Conservation (phyloP, 768 basidiomycete species). For the Leccinum uliginosum region DNA sequence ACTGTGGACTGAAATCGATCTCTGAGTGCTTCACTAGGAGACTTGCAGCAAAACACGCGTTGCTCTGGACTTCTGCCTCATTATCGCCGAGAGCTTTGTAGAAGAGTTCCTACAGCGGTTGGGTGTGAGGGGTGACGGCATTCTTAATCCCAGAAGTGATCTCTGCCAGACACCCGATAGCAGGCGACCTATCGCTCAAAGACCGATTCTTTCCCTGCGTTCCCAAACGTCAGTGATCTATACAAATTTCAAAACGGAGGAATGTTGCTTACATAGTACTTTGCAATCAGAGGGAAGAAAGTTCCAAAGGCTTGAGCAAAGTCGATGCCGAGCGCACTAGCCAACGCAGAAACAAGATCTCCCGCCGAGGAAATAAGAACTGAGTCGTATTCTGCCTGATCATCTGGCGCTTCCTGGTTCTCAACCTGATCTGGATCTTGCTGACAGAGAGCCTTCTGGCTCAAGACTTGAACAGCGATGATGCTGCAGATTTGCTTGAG, state of each 20-base stretch:
- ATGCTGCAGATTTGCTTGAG: conserved; percentile 74
- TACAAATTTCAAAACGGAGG: neutral
- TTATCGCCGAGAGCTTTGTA: conserved; percentile 75
- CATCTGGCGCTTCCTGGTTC: conserved; percentile 77
- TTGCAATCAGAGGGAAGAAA: conserved; percentile 88
- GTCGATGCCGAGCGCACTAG: conserved; percentile 77
- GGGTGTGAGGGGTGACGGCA: conserved; percentile 80
- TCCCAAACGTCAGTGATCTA: neutral
- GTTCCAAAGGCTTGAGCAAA: conserved; percentile 76
- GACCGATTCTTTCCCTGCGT: conserved; percentile 79
- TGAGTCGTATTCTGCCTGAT: conserved; percentile 94
- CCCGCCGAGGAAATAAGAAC: conserved; percentile 91
- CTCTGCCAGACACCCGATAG: conserved; percentile 92
- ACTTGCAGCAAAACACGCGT: conserved; percentile 92
- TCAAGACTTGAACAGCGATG: conserved; percentile 82
- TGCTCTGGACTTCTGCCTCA: conserved; percentile 93
- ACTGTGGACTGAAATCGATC: conserved; percentile 78
- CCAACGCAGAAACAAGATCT: conserved; percentile 88
- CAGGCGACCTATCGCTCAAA: conserved; percentile 85
- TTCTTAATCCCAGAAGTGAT: conserved; percentile 90
- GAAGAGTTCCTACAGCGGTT: conserved; percentile 78
- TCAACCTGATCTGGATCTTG: conserved; percentile 94
- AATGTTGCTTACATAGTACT: conserved; percentile 74
- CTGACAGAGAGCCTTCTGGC: conserved; percentile 94
- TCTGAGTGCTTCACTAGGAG: conserved; percentile 86